Base-by-base conservation (phyloP, 768 basidiomycete species). In the Lactarius sanguifluus region DNA sequence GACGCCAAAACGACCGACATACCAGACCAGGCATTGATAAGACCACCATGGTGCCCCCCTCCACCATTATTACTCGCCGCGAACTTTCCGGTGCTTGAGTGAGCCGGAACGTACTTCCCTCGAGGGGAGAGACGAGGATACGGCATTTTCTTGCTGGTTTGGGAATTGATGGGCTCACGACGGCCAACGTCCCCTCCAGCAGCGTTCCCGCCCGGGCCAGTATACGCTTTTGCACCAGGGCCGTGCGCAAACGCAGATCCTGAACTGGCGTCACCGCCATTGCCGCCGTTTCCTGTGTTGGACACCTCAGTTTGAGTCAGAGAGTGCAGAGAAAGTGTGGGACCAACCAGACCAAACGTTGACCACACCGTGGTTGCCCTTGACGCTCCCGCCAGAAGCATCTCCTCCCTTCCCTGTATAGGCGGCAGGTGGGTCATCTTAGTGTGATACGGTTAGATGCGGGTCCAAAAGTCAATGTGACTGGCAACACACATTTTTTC, bases 221-320 rank as follows among this genome's bases (percentile, higher is more conserved):
- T 59, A 54, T 57, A 68, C 59, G 61, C 58, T 38, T 59, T 68
- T 7, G 61, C 66, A n/a, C 62, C 62, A 38, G 57, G 50, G 43
- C 66, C 66, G 23, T 43, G 23, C 16, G 62, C 57, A 47, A 23
- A 64, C 18, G 59, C 59, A 57, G 3, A 25, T 28, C 67, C 67
- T 1, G 67, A 68, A 36, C 32, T 58, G 30, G 70, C 69, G 15
- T 60, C 55, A 23, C 71, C 70, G 8, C 71, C 71, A n/a, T 71
- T 47, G 2, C 71, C 71, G 15, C 70, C 71, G 30, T 71, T 71
- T 25, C 59, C 64, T 71, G 36, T 12, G 18, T 57, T 34, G 32
- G 5, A n/a, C 15, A n/a, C 36, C 20, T 57, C 20, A 67, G 62
- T 38, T 23, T 28, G 32, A 40, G 18, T 20, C 40, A 16, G n/a